Conservation (phyloP, 352 stramenopile species). For the Ochromonadaceae sp. region DNA sequence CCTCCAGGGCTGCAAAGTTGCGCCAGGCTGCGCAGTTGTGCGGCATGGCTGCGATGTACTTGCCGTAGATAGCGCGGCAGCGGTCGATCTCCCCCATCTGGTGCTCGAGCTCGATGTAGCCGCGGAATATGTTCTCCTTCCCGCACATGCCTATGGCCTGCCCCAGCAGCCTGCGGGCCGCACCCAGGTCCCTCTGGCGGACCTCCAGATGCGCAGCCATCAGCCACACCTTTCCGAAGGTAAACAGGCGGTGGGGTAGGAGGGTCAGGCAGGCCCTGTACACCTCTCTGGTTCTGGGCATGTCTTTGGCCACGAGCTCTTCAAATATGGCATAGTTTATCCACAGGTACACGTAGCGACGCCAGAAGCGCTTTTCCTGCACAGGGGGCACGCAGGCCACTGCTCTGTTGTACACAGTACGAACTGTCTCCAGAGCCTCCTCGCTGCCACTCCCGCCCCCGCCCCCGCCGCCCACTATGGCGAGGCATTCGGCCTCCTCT, state of each 20-base stretch:
- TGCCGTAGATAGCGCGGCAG: constrained; percentile 59
- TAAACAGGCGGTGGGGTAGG: constrained; percentile 88
- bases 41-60: constrained; percentile 54
- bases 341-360: constrained; percentile 97
- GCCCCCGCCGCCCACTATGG: not conserved
- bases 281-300: constrained; percentile 64
- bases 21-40: constrained; percentile 84
- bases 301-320: constrained; percentile 69
- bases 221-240: constrained; percentile 97
- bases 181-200: constrained; percentile 71
- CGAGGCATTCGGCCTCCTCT: not conserved
- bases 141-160: constrained; percentile 77
- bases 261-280: constrained; percentile 81
- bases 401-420: constrained; percentile 54
- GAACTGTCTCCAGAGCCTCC: not conserved
- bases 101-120: constrained; percentile 85
- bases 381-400: constrained; percentile 79
- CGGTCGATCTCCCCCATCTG: constrained; percentile 95
- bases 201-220: constrained; percentile 90
- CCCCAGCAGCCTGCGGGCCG: constrained; percentile 74
- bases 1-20: constrained; percentile 87
- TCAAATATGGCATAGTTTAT: constrained; percentile 97
- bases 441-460: not conserved
- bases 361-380: constrained; percentile 92
- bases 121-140: constrained; percentile 63